Conservation (phyloP, 2,329 filamentous ascomycete genomes). For the Nothophoma quercina region DNA sequence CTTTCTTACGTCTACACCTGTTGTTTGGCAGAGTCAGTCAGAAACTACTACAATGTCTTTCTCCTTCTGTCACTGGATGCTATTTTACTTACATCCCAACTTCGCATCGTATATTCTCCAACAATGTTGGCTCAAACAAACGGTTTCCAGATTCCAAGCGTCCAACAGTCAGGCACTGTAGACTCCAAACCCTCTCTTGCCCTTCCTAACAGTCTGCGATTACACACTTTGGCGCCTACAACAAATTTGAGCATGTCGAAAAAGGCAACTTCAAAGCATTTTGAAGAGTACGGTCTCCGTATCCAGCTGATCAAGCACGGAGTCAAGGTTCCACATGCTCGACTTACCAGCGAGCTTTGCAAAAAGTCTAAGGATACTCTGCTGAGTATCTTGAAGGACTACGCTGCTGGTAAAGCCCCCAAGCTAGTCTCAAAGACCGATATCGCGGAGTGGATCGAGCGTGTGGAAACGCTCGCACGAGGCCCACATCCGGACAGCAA, state of each 20-base stretch:
- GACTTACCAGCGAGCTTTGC: constrained; percentile 10
- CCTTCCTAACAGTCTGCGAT: not conserved
- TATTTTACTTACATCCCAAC: too few species aligned
- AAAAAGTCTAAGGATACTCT: constrained; percentile 14
- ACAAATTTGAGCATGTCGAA: not conserved
- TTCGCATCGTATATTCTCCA: too few species aligned
- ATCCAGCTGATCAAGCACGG: constrained; percentile 19
- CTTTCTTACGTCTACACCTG: too few species aligned
- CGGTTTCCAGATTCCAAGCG: not conserved
- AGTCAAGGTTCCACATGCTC: constrained; percentile 20
- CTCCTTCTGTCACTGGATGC: too few species aligned
- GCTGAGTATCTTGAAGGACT: constrained; percentile 22
- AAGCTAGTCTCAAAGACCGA: constrained; percentile 20
- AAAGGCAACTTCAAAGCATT: constrained; percentile 4
- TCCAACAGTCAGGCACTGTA: not conserved
- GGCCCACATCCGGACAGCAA: constrained; percentile 21
- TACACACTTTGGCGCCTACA: not conserved
- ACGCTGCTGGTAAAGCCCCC: constrained; percentile 14
- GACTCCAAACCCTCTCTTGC: too few species aligned
- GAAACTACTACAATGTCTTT: too few species aligned
- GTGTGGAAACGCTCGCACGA: constrained; percentile 29
- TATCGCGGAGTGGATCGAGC: constrained; percentile 31
- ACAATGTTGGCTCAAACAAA: constrained; percentile 5
- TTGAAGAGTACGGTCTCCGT: constrained; percentile 20
- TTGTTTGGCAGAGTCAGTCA: too few species aligned